Base-by-base conservation (phyloP, 345 rosid genomes). In the Pugionium dolabratum region DNA sequence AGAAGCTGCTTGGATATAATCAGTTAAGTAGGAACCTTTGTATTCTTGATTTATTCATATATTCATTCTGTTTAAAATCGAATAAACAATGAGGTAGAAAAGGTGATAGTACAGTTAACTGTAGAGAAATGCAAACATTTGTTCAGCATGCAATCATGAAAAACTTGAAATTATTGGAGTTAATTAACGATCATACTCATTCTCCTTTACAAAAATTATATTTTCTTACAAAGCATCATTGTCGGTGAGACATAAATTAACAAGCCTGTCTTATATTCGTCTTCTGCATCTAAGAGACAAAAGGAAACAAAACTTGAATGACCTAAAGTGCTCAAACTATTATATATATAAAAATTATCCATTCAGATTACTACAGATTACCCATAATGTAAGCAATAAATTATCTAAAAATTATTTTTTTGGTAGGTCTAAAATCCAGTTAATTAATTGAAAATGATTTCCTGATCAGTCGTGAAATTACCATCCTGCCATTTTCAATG, bases 151-250 rank as follows among this genome's bases (percentile, higher is more conserved):
- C 25, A 25, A 28, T 58, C 51, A 48, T 58, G 58, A 68, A 62
- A 49, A 66, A 18, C 66, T 33, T 59, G 73, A 26, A 69, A 35
- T 59, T 66, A 32, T 2, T 32, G 41, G 56, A 49, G 35, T 31
- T 26, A 26, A 49, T 42, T 18, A 18, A 18, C 18, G 50, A 59
- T 33, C 52, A 49, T 41, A 49, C 2, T 32, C 52, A 4, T 40
- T 51, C n/a, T 27, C 54, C 28, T 68, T 25, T 6, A 30, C 18
- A 26, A 43, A 48, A 64, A 5, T 6, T 8, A 3, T 6, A 40
- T n/a, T 11, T 40, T 64, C 60, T 5, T 52, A 52, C 42, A 32
- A 26, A 42, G 36, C 59, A 59, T 69, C 59, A 59, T 59, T 69
- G 44, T 49, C 9, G 35, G 8, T 40, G 51, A 49, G 52, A 40